These are phyloP conservation scores for Macaranga tanarius DNA, from an alignment of 441 rosid species.

Conservation along the genomic window DNA sequence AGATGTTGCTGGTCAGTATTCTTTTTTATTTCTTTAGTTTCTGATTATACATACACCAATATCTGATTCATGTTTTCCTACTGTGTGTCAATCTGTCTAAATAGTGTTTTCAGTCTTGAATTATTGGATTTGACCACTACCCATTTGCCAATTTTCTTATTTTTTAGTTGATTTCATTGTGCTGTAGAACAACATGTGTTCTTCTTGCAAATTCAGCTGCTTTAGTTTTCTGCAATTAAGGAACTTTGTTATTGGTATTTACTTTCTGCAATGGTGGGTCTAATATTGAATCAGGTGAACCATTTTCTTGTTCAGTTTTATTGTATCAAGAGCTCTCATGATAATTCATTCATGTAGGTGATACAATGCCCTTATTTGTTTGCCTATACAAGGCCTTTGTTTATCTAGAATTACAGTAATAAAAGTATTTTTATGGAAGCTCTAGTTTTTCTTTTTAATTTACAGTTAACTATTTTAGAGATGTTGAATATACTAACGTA, in stretches of 20 bases:
- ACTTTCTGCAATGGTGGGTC: slow-evolving; percentile 9
- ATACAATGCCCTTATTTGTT: neutral
- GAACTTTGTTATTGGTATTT: neutral
- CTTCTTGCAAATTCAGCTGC: neutral
- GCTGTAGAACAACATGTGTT: neutral
- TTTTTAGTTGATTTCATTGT: neutral
- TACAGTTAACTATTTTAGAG: slow-evolving; percentile 19
- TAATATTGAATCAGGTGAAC: slow-evolving; percentile 3
- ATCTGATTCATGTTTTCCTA: neutral
- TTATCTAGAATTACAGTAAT: neutral
- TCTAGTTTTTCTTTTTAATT: neutral
- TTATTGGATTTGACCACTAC: neutral
- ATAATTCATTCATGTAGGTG: slow-evolving; percentile 9
- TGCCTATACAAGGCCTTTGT: neutral
- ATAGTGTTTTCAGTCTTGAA: neutral
- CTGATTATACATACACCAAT: neutral
- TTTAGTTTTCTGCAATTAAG: neutral
- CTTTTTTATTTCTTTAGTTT: slow-evolving; percentile 16
- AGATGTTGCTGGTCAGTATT: slow-evolving; percentile 84
- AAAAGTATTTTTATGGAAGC: neutral
- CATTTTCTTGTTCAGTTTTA: neutral
- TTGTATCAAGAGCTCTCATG: slow-evolving; percentile 4
- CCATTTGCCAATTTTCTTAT: neutral
- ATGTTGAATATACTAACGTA: slow-evolving; percentile 30
- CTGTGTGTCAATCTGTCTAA: neutral